Conservation (phyloP, 164 flowering plant genomes). For the Kingdonia uniflora region DNA sequence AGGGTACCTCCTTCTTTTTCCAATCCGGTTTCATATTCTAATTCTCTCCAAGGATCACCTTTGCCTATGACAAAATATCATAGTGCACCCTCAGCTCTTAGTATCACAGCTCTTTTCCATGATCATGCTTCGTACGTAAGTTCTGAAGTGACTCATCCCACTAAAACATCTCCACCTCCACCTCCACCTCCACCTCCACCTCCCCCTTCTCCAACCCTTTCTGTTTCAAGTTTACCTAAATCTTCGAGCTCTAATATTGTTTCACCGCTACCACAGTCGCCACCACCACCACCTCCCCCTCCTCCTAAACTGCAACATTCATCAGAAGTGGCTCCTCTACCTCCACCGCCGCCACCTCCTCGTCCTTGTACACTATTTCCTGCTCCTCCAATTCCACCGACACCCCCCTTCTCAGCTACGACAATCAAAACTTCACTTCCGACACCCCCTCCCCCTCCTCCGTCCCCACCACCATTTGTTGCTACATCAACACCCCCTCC, state of each 20-base stretch:
- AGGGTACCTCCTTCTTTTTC: constrained; percentile 35
- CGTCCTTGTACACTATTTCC: constrained; percentile 10
- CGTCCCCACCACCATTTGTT: neutral
- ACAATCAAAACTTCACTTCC: neutral
- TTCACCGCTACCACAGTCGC: constrained; percentile 21
- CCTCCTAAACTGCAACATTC: constrained; percentile 7
- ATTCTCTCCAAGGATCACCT: constrained; percentile 56
- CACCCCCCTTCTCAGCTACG: constrained; percentile 6
- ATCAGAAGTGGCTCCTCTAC: constrained; percentile 2
- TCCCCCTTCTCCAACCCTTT: neutral
- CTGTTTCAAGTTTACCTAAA: constrained; percentile 11
- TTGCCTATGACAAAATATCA: constrained; percentile 47
- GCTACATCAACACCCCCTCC: constrained; percentile 17
- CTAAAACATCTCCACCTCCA: constrained; percentile 5
- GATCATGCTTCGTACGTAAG: constrained; percentile 19
- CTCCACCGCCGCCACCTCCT: constrained; percentile 13
- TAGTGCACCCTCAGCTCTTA: constrained; percentile 63
- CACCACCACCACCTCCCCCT: constrained; percentile 20
- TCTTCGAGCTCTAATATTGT: constrained; percentile 2
- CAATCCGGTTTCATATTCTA: constrained; percentile 30
- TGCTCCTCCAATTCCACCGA: constrained; percentile 4
- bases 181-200: constrained; percentile 4
- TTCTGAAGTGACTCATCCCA: constrained; percentile 12
- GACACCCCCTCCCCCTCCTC: constrained; percentile 7
- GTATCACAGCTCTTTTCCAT: constrained; percentile 68